Evolutionary conservation across 1,284 basidiomycete species (phyloP).

Genomic region (Melampsora americana): DNA sequence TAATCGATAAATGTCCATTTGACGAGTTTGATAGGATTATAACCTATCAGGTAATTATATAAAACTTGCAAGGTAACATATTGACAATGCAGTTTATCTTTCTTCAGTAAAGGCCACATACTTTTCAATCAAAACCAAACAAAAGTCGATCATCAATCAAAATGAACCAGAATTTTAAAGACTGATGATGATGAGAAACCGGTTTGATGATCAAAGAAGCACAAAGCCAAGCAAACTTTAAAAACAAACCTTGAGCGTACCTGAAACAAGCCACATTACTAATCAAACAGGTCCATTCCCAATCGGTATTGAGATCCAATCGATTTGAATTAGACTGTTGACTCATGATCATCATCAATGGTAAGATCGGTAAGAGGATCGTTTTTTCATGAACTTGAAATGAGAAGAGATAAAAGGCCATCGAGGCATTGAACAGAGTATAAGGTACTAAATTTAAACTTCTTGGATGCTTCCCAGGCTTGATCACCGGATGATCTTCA

Average conservation of each 20-base stretch:
- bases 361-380: slow-evolving; percentile 79
- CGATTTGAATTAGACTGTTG: slow-evolving; percentile 58
- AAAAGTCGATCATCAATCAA: not conserved
- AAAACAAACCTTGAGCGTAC: slow-evolving; percentile 56
- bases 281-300: slow-evolving; percentile 60
- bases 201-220: no score
- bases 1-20: slow-evolving; percentile 60
- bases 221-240: no score
- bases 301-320: slow-evolving; percentile 51
- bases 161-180: no score
- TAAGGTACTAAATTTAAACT: slow-evolving; percentile 66
- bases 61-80: slow-evolving; percentile 66
- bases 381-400: slow-evolving; percentile 96
- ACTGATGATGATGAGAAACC: no score
- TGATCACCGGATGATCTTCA: slow-evolving; percentile 2
- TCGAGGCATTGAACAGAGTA: slow-evolving; percentile 62
- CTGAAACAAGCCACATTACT: slow-evolving; percentile 87
- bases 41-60: slow-evolving; percentile 80
- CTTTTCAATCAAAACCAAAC: slow-evolving; percentile 57
- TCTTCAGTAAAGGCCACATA: slow-evolving; percentile 82
- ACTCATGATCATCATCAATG: slow-evolving; percentile 69
- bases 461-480: slow-evolving; percentile 56
- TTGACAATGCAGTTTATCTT: slow-evolving; percentile 73
- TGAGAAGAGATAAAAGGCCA: slow-evolving; percentile 91
- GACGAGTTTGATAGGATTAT: slow-evolving; percentile 56